phyloP scores from a whole-genome alignment of 352 stramenopile species.

The Phytopythium aichiense region DNA sequence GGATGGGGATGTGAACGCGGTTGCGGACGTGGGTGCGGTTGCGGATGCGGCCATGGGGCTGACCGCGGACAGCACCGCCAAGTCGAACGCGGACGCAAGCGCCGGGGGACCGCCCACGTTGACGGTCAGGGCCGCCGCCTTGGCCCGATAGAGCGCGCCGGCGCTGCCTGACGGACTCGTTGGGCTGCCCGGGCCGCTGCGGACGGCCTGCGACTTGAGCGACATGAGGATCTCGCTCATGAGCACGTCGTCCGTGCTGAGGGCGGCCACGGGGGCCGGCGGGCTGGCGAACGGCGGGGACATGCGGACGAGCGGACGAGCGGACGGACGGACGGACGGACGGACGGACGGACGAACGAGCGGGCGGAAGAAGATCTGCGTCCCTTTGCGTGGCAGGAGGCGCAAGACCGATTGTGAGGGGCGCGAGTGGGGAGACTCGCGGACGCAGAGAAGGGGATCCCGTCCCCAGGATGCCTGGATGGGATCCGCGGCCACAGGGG shows the following conservation, averaged over 20 bases:
- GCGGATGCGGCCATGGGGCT: constrained; percentile 42
- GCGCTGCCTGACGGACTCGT: neutral
- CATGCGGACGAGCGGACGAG: constrained; percentile 5
- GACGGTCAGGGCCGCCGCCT: constrained; percentile 45
- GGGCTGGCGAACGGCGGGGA: neutral
- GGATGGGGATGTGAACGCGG: constrained; percentile 14
- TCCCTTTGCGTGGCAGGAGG: neutral
- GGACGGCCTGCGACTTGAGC: constrained; percentile 34
- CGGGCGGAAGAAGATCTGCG: neutral
- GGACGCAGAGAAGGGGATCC: constrained; percentile 1
- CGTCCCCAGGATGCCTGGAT: no score
- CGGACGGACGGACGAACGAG: neutral
- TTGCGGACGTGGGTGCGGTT: constrained; percentile 31
- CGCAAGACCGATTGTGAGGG: constrained; percentile 3
- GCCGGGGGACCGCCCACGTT: constrained; percentile 13
- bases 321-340: no score
- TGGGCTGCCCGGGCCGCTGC: neutral
- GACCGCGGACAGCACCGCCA: constrained; percentile 29
- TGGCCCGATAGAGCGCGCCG: constrained; percentile 20
- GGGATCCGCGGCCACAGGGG: no score
- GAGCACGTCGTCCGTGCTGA: constrained; percentile 63
- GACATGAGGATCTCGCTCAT: constrained; percentile 81
- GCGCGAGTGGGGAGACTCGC: constrained; percentile 1
- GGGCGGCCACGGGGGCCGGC: constrained; percentile 1
- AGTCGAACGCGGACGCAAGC: constrained; percentile 27